Evolutionary conservation across 2,329 filamentous ascomycete genomes (phyloP).

Genomic region (Davidsoniella eucalypti): DNA sequence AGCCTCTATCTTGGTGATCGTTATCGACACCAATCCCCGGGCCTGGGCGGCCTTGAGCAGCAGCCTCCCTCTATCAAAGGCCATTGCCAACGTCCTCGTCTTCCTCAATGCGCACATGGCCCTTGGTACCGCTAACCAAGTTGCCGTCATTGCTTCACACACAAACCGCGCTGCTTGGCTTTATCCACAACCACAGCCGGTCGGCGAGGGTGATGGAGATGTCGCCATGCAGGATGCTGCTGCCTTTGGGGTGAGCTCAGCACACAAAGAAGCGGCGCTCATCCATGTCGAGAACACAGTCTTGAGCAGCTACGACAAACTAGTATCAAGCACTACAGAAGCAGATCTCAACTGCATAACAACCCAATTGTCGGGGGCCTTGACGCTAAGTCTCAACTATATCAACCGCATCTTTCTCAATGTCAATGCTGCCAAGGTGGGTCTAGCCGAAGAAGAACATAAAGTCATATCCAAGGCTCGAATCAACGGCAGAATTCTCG

Average conservation of each 20-base stretch:
- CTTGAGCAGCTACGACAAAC: slow-evolving; percentile 51
- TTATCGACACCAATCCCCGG: slow-evolving; percentile 92
- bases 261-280: slow-evolving; percentile 91
- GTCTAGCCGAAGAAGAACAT: slow-evolving; percentile 22
- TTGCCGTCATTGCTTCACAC: slow-evolving; percentile 82
- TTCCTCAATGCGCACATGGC: slow-evolving; percentile 95
- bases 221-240: slow-evolving; percentile 38
- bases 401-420: slow-evolving; percentile 68
- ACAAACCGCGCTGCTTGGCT: slow-evolving; percentile 76
- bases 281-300: slow-evolving; percentile 72
- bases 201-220: slow-evolving; percentile 29
- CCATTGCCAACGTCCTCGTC: slow-evolving; percentile 76
- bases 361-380: slow-evolving; percentile 76
- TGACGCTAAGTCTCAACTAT: slow-evolving; percentile 77
- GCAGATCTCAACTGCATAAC: slow-evolving; percentile 55
- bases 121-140: slow-evolving; percentile 83
- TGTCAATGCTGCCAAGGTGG: slow-evolving; percentile 28
- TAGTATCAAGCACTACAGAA: slow-evolving; percentile 53
- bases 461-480: slow-evolving; percentile 33
- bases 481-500: slow-evolving; percentile 52
- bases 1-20: slow-evolving; percentile 74
- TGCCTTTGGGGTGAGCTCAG: slow-evolving; percentile 22
- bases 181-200: slow-evolving; percentile 44
- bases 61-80: slow-evolving; percentile 63
- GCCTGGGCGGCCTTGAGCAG: slow-evolving; percentile 71